Conservation (phyloP, 208 protist genomes). For the Trypanosoma mega region DNA sequence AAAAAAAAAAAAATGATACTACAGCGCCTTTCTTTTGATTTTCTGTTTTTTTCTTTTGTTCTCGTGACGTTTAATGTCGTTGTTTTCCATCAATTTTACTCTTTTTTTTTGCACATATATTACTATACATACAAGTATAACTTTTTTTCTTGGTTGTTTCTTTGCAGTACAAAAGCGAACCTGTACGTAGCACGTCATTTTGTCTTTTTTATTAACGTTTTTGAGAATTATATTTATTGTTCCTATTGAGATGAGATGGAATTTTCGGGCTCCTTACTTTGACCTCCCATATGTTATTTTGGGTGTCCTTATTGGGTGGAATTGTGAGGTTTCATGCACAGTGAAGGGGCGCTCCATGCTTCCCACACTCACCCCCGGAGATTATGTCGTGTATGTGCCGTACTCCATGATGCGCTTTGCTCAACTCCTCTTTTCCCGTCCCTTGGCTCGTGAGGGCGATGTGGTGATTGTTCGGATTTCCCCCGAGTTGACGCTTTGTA, state of each 20-base stretch:
- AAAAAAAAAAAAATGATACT: too few species aligned
- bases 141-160: not conserved
- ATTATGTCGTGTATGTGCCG: constrained; percentile 70
- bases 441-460: constrained; percentile 43
- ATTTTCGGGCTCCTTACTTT: constrained; percentile 28
- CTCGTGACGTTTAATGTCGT: too few species aligned
- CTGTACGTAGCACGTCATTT: not conserved
- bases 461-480: constrained; percentile 73
- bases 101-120: not conserved
- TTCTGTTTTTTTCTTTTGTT: constrained; percentile 1
- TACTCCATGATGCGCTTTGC: constrained; percentile 37
- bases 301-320: constrained; percentile 71
- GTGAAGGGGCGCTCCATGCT: constrained; percentile 78
- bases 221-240: too few species aligned
- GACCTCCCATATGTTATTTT: constrained; percentile 63
- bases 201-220: too few species aligned
- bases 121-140: not conserved
- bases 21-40: not conserved
- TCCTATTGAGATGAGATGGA: constrained; percentile 7
- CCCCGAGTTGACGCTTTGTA: constrained; percentile 70
- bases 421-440: constrained; percentile 24
- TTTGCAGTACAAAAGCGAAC: too few species aligned
- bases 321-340: constrained; percentile 58
- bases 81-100: constrained; percentile 6
- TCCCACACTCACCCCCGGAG: constrained; percentile 62